Evolutionary conservation across 1,284 basidiomycete genomes (phyloP), one percentile per base, ranked within the genome.

Genomic region (Pterulicium gracile): DNA sequence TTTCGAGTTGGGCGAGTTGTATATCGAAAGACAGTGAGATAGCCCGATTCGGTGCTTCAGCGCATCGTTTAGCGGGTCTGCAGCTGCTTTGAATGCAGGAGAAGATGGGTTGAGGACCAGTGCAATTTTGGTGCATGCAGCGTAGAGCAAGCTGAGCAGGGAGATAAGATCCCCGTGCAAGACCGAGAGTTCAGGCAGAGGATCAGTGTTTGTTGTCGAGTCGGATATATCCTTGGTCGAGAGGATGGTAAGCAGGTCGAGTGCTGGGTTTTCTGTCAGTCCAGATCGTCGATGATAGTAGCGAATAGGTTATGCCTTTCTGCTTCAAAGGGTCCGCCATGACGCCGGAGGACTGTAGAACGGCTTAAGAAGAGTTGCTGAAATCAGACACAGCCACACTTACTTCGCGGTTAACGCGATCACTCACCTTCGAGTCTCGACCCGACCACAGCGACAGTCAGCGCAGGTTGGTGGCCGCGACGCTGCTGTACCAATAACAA

Each of bases 401-500:
- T n/a, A n/a, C n/a, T n/a, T n/a, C n/a, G n/a, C n/a, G n/a, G n/a
- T n/a, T n/a, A n/a, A n/a, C n/a, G n/a, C n/a, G n/a, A n/a, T 7
- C 15, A 39, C 19, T 7, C 36, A 39, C 10, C n/a, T n/a, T 44
- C 19, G 45, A 20, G 21, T 42, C 19, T 22, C n/a, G 42, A 43
- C 42, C 7, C 39, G 39, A 41, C n/a, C n/a, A n/a, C 15, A 13
- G 19, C 42, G 4, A 5, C 5, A 43, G 23, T 43, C 19, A n/a
- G 22, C 42, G 32, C 32, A 46, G 14, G 32, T 23, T 17, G n/a
- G 36, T 39, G 36, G 7, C 15, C 15, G 19, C 7, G 36, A 18
- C 5, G 7, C 36, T 39, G 4, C 36, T 39, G 7, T 10, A 5
- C n/a, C 5, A 17, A 34, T 18, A 17, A 22, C 42, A n/a, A 97